Percentiles rank a stretch among this genome's conserved stretches.
phyloP scores from a whole-genome alignment of 805 yeast genomes.

The Jamesozyma rosinii region DNA sequence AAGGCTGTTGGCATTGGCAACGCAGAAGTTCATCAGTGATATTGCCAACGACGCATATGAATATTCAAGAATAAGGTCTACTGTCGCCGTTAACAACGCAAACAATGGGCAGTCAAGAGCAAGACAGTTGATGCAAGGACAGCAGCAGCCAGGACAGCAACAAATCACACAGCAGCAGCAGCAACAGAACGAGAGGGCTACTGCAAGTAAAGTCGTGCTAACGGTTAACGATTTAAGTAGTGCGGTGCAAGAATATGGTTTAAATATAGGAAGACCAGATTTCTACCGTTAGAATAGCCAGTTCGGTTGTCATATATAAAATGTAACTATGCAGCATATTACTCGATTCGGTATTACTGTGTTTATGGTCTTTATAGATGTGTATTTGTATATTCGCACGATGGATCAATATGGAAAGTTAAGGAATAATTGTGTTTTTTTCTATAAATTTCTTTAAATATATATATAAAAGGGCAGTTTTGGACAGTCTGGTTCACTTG shows the following conservation, averaged over 20 bases:
- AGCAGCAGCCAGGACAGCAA: constrained; percentile 37
- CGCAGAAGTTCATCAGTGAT: constrained; percentile 90
- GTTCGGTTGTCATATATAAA: not conserved
- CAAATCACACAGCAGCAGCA: constrained; percentile 33
- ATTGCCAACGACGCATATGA: constrained; percentile 96
- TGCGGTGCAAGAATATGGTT: constrained; percentile 86
- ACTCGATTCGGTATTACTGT: not conserved
- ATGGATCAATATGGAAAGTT: not conserved
- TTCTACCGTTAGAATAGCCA: constrained; percentile 57
- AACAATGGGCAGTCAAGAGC: constrained; percentile 82
- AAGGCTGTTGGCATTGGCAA: constrained; percentile 82
- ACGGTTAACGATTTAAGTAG: constrained; percentile 90
- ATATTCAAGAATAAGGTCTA: constrained; percentile 83
- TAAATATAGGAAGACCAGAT: constrained; percentile 85
- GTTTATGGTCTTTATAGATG: not conserved
- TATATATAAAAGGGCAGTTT: too few species aligned
- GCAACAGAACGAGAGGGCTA: constrained; percentile 35
- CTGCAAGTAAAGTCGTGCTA: constrained; percentile 66
- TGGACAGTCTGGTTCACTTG: too few species aligned
- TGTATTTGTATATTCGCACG: too few species aligned
- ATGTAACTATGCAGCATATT: not conserved
- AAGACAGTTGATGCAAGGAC: constrained; percentile 65
- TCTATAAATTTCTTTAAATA: too few species aligned
- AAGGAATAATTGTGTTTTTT: too few species aligned
- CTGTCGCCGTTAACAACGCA: constrained; percentile 76